phyloP scores from a whole-genome alignment of 495 filamentous ascomycete species.

The Pyrenula aspistea region DNA sequence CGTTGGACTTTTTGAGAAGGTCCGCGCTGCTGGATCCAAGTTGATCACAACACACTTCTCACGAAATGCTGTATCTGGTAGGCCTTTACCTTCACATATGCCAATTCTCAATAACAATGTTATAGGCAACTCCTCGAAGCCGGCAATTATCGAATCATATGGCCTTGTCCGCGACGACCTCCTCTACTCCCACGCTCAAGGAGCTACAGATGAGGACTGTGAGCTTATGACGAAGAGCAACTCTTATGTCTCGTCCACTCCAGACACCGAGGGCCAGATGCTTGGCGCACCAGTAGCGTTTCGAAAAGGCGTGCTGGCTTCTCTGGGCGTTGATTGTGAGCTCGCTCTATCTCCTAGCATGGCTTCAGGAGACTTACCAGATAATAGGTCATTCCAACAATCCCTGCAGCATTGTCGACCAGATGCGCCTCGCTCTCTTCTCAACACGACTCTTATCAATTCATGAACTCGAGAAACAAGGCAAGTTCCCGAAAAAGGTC shows the following conservation, averaged over 20 bases:
- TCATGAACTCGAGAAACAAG: slow-evolving; percentile 12
- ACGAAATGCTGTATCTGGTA: slow-evolving; percentile 7
- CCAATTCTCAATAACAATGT: too few relatives aligned
- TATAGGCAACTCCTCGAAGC: slow-evolving; percentile 9
- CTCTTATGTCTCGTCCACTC: slow-evolving; percentile 22
- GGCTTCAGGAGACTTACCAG: background rate
- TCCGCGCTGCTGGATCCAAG: slow-evolving; percentile 14
- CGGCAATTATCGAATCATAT: slow-evolving; percentile 19
- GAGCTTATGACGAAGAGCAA: slow-evolving; percentile 12
- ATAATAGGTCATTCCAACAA: slow-evolving; percentile 21
- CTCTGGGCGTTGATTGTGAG: slow-evolving; percentile 34
- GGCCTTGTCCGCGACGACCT: slow-evolving; percentile 22
- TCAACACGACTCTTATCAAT: slow-evolving; percentile 20
- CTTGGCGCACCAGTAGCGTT: slow-evolving; percentile 19
- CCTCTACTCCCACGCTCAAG: slow-evolving; percentile 24
- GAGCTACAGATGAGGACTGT: slow-evolving; percentile 13
- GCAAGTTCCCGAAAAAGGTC: slow-evolving; percentile 16
- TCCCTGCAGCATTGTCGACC: slow-evolving; percentile 24
- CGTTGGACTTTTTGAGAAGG: slow-evolving; percentile 16
- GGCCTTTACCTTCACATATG: background rate
- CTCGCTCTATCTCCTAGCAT: background rate
- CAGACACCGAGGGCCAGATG: slow-evolving; percentile 32
- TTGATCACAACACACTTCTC: slow-evolving; percentile 26
- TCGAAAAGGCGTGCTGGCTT: slow-evolving; percentile 14
- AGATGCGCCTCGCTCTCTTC: slow-evolving; percentile 32